Evolutionary conservation across 352 stramenopile genomes (phyloP).

Genomic region (Globisporangium solare): DNA sequence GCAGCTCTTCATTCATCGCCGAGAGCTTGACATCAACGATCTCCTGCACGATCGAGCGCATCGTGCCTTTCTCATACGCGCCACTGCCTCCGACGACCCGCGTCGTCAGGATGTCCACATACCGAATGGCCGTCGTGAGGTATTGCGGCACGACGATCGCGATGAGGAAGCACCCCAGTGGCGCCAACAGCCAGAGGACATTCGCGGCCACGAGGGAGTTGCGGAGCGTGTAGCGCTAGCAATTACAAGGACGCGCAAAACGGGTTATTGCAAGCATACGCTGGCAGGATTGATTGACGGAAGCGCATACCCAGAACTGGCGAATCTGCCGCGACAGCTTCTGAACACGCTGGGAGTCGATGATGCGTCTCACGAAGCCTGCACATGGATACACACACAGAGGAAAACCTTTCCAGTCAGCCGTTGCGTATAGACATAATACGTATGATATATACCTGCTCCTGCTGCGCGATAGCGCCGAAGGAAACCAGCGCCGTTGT

Average conservation of each 20-base stretch:
- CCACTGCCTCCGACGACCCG: constrained; percentile 29
- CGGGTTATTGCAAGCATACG: background rate
- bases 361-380: constrained; percentile 9
- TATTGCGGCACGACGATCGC: constrained; percentile 70
- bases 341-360: constrained; percentile 16
- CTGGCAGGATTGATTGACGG: background rate
- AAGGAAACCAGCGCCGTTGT: constrained; percentile 6
- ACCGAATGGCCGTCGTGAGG: constrained; percentile 58
- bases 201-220: constrained; percentile 77
- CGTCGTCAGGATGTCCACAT: constrained; percentile 58
- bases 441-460: background rate
- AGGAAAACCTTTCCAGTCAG: background rate
- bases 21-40: constrained; percentile 67
- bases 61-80: constrained; percentile 43
- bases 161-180: constrained; percentile 64
- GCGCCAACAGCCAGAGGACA: constrained; percentile 65
- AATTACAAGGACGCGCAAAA: background rate
- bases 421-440: too few species aligned
- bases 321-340: constrained; percentile 21
- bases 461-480: background rate
- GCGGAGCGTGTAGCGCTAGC: constrained; percentile 34
- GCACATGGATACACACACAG: background rate
- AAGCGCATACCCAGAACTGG: constrained; percentile 32
- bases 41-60: constrained; percentile 60
- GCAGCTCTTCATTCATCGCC: constrained; percentile 49